Conservation (phyloP, 2,329 filamentous ascomycete genomes). For the Neofusicoccum ribis region DNA sequence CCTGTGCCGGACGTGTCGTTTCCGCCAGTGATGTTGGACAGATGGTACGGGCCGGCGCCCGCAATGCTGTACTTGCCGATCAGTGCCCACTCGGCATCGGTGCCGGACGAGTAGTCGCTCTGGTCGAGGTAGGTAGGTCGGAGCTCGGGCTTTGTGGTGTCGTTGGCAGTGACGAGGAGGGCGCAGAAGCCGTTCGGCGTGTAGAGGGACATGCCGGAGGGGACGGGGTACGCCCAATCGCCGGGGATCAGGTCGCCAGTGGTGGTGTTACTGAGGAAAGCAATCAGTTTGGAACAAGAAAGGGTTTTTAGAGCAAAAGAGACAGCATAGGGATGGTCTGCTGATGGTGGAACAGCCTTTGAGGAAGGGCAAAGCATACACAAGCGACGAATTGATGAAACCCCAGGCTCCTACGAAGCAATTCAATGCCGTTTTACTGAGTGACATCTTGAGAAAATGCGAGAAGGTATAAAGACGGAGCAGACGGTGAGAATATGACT, state of each 20-base stretch:
- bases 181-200: slow-evolving; percentile 11
- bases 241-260: slow-evolving; percentile 2
- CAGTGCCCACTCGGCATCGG: slow-evolving; percentile 5
- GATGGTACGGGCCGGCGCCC: not conserved
- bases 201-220: not conserved
- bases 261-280: not conserved
- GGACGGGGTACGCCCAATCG: slow-evolving; percentile 10
- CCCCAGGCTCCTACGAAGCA: slow-evolving; percentile 12
- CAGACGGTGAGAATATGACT: not conserved
- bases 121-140: slow-evolving; percentile 5
- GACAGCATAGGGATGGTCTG: not conserved
- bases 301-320: no score
- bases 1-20: not conserved
- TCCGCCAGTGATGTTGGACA: not conserved
- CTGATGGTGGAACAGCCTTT: not conserved
- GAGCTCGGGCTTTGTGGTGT: not conserved
- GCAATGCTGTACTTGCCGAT: slow-evolving; percentile 6
- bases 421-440: not conserved
- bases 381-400: slow-evolving; percentile 1
- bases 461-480: not conserved
- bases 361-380: not conserved
- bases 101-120: not conserved
- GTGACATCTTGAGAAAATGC: not conserved
- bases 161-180: not conserved
- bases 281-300: no score